phyloP scores from a whole-genome alignment of 495 filamentous ascomycete species.

The Neurospora intermedia region DNA sequence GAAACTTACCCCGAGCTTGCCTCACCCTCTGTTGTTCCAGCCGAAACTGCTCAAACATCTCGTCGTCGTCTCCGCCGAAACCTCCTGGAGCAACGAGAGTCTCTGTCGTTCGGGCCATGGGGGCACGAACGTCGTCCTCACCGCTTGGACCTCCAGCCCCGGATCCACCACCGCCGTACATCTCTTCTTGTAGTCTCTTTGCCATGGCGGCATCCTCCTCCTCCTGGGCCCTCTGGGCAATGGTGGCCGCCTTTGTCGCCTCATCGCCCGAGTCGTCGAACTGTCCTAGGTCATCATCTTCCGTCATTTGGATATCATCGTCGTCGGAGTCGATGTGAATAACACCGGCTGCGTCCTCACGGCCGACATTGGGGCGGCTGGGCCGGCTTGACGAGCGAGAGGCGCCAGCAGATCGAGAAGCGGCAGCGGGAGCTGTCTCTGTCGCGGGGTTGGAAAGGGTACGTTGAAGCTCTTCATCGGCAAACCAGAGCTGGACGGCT shows the following conservation, averaged over 20 bases:
- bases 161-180: constrained; percentile 51
- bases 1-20: constrained; percentile 29
- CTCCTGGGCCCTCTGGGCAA: constrained; percentile 35
- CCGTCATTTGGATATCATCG: constrained; percentile 50
- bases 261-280: constrained; percentile 18
- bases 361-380: constrained; percentile 20
- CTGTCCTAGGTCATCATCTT: constrained; percentile 33
- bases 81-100: constrained; percentile 64
- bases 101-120: constrained; percentile 84
- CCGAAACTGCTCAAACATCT: constrained; percentile 47
- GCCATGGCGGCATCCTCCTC: constrained; percentile 96
- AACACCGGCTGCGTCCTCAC: constrained; percentile 47
- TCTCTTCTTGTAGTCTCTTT: constrained; percentile 78
- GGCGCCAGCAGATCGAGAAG: constrained; percentile 11
- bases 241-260: constrained; percentile 22
- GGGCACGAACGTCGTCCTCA: constrained; percentile 68
- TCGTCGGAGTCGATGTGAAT: constrained; percentile 62
- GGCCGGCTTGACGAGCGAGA: constrained; percentile 7
- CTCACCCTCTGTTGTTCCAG: constrained; percentile 50
- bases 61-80: constrained; percentile 43
- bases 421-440: constrained; percentile 17
- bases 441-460: constrained; percentile 30
- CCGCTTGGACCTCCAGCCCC: constrained; percentile 19
- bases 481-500: constrained; percentile 82
- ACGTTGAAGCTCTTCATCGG: constrained; percentile 58